Percentiles rank a stretch among this genome's conserved stretches.
phyloP scores from a whole-genome alignment of 2,329 filamentous ascomycete genomes.

The Neocatenulostroma microsporum region DNA sequence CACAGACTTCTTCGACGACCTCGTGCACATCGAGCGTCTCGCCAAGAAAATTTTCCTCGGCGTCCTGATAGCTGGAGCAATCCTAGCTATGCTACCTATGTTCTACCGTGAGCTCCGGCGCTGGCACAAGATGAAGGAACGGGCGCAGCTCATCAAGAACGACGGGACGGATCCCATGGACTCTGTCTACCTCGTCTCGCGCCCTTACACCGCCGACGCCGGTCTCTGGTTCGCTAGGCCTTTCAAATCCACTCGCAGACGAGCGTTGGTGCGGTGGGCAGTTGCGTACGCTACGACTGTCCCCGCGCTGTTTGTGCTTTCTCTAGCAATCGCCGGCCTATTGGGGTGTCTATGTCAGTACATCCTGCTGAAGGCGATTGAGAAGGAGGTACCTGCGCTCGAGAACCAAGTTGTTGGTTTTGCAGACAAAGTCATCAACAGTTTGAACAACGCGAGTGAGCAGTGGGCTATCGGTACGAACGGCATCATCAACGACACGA shows the following conservation, averaged over 20 bases:
- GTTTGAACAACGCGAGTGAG: conserved; percentile 63
- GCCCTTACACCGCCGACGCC: conserved; percentile 63
- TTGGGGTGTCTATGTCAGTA: conserved; percentile 77
- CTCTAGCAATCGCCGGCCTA: conserved; percentile 72
- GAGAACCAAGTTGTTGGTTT: conserved; percentile 69
- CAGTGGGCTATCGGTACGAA: conserved; percentile 74
- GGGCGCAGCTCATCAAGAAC: conserved; percentile 57
- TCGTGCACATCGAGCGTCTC: conserved; percentile 58
- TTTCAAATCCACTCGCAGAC: conserved; percentile 56
- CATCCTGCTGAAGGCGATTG: conserved; percentile 63
- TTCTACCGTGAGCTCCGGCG: conserved; percentile 70
- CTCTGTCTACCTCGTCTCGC: conserved; percentile 76
- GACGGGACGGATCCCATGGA: conserved; percentile 74
- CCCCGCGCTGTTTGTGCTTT: conserved; percentile 77
- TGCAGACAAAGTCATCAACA: conserved; percentile 66
- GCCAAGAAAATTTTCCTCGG: conserved; percentile 69
- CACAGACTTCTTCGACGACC: conserved; percentile 69
- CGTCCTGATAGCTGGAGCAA: conserved; percentile 62
- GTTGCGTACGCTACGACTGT: conserved; percentile 81
- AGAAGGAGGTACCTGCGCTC: conserved; percentile 68
- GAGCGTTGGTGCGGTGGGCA: conserved; percentile 72
- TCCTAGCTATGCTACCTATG: conserved; percentile 70
- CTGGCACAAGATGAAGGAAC: conserved; percentile 65
- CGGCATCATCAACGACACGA: conserved; percentile 56
- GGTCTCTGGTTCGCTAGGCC: conserved; percentile 63